A percentile compares a stretch with the other conserved stretches of the same genome.
phyloP scores from a whole-genome alignment of 495 filamentous ascomycete genomes.

The Glonium stellatum region DNA sequence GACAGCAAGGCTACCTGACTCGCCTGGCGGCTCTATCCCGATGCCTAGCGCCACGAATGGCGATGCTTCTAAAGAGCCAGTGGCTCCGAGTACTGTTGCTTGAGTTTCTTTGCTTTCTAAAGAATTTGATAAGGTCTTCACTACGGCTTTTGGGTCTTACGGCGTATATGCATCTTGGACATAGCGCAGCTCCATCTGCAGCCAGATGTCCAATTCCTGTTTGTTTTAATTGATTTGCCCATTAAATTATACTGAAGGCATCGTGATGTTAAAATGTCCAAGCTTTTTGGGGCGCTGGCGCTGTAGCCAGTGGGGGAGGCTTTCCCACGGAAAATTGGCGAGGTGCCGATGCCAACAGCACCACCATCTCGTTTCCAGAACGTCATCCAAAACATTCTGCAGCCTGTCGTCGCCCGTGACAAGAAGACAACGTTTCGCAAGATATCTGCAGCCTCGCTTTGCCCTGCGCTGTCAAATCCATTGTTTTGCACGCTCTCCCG shows the following conservation, averaged over 20 bases:
- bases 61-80: slow-evolving; percentile 8
- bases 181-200: too few relatives aligned
- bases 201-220: too few relatives aligned
- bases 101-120: not conserved
- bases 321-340: not conserved
- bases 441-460: too few relatives aligned
- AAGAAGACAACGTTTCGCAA: slow-evolving; percentile 1
- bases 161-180: too few relatives aligned
- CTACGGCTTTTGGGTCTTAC: too few relatives aligned
- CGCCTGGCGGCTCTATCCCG: slow-evolving; percentile 74
- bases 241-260: too few relatives aligned
- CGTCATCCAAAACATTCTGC: slow-evolving; percentile 6
- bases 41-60: slow-evolving; percentile 46
- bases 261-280: too few relatives aligned
- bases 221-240: too few relatives aligned
- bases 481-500: not conserved
- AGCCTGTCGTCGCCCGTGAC: slow-evolving; percentile 1
- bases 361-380: slow-evolving; percentile 1
- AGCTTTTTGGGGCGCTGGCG: not conserved
- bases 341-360: not conserved
- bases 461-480: not conserved
- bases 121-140: too few relatives aligned
- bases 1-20: slow-evolving; percentile 72
- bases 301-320: not conserved
- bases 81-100: not conserved